Conservation (phyloP, 1,139 yeast species). For the Zygosaccharomyces pseudobailii region DNA sequence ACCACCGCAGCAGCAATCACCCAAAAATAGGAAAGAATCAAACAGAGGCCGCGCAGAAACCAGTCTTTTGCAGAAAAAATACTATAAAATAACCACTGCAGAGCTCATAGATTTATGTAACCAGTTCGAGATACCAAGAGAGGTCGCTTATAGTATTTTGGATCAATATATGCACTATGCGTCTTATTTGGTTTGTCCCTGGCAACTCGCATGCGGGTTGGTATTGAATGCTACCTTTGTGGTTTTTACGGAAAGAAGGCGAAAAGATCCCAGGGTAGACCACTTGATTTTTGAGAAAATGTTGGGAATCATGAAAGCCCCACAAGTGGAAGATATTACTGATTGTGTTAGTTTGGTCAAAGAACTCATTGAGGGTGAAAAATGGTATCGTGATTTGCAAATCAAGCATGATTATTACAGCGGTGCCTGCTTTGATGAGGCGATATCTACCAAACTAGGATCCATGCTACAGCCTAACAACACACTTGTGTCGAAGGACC, state of each 20-base stretch:
- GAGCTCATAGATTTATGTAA: slow-evolving; percentile 59
- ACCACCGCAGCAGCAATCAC: slow-evolving; percentile 2
- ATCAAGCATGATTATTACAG: slow-evolving; percentile 29
- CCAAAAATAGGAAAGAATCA: slow-evolving; percentile 4
- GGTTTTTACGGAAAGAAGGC: slow-evolving; percentile 46
- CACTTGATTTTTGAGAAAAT: slow-evolving; percentile 46
- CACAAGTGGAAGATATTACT: slow-evolving; percentile 43
- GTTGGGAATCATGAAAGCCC: slow-evolving; percentile 50
- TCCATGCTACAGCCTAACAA: slow-evolving; percentile 32
- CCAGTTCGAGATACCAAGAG: slow-evolving; percentile 55
- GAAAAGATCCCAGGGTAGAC: slow-evolving; percentile 46
- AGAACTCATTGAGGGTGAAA: slow-evolving; percentile 48
- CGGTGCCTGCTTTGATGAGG: slow-evolving; percentile 27
- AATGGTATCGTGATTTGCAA: slow-evolving; percentile 51
- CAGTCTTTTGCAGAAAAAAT: slow-evolving; percentile 22
- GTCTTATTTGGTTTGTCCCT: slow-evolving; percentile 54
- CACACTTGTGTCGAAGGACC: slow-evolving; percentile 29
- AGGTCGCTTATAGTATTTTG: slow-evolving; percentile 46
- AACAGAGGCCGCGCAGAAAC: slow-evolving; percentile 16
- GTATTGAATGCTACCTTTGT: slow-evolving; percentile 54
- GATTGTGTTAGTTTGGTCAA: slow-evolving; percentile 51
- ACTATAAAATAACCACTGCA: slow-evolving; percentile 38
- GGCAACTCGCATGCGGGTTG: slow-evolving; percentile 67
- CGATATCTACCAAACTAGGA: slow-evolving; percentile 27
- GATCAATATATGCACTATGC: slow-evolving; percentile 49